Percentiles rank a stretch among this genome's conserved stretches.
Evolutionary conservation across 1,284 basidiomycete species (phyloP).

Genomic region (Xerocomus minutiporus): DNA sequence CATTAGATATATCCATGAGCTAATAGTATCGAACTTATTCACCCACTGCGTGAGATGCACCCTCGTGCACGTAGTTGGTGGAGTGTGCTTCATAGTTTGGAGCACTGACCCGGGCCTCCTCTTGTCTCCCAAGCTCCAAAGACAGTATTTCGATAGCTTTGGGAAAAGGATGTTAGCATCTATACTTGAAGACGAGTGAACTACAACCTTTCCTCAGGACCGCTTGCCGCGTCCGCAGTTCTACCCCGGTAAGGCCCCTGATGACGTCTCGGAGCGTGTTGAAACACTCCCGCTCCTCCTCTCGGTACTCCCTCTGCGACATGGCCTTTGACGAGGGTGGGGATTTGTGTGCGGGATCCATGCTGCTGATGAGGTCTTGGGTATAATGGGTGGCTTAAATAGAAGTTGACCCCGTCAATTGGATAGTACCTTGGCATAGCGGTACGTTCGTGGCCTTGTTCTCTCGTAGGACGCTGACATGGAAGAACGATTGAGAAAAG

Average conservation of each 20-base stretch:
- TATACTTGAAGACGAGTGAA: background rate
- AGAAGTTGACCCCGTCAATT: background rate
- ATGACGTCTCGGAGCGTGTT: slow-evolving; percentile 17
- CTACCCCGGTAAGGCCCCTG: slow-evolving; percentile 13
- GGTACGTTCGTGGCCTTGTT: background rate
- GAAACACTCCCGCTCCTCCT: slow-evolving; percentile 21
- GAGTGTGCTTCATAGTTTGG: background rate
- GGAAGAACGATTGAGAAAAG: background rate
- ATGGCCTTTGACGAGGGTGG: background rate
- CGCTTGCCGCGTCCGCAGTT: slow-evolving; percentile 17
- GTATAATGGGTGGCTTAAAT: background rate
- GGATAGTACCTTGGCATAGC: background rate
- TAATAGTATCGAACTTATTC: background rate
- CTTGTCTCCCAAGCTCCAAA: background rate
- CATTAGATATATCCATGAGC: background rate
- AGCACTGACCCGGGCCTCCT: background rate
- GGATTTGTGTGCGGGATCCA: slow-evolving; percentile 3
- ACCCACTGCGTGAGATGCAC: background rate
- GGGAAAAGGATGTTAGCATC: background rate
- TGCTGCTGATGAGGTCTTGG: background rate
- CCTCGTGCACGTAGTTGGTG: background rate
- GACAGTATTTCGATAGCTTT: slow-evolving; percentile 13
- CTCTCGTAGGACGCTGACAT: background rate
- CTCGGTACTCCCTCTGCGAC: slow-evolving; percentile 20
- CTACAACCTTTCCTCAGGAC: slow-evolving; percentile 17